Evolutionary conservation across 495 filamentous ascomycete species (phyloP).

Genomic region (Hypoxylon perforatum): DNA sequence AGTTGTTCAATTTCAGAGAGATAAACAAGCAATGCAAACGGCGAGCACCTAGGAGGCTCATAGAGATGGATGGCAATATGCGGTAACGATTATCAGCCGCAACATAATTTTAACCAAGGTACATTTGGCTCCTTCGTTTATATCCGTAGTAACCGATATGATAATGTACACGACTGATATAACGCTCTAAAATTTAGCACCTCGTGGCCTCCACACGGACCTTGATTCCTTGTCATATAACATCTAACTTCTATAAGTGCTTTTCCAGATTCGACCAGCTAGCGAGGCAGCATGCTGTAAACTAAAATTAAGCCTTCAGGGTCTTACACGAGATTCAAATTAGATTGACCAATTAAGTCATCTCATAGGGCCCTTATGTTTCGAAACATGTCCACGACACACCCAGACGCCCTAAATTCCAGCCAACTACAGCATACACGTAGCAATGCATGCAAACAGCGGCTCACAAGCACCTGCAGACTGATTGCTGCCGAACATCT

Average conservation of each 20-base stretch:
- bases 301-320: constrained; percentile 21
- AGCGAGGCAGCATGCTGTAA: not conserved
- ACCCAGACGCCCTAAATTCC: not conserved
- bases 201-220: not conserved
- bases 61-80: constrained; percentile 12
- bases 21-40: constrained; percentile 4
- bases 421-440: constrained; percentile 24
- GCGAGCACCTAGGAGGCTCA: not conserved
- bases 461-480: constrained; percentile 31
- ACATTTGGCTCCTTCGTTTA: constrained; percentile 9
- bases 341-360: constrained; percentile 25
- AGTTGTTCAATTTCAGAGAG: constrained; percentile 7
- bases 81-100: constrained; percentile 9
- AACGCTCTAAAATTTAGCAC: constrained; percentile 15
- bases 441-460: constrained; percentile 28
- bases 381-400: constrained; percentile 36
- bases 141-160: constrained; percentile 23
- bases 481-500: constrained; percentile 23
- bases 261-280: constrained; percentile 35
- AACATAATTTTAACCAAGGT: constrained; percentile 10
- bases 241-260: constrained; percentile 20
- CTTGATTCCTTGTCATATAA: constrained; percentile 25
- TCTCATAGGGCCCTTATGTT: constrained; percentile 18
- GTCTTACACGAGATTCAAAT: constrained; percentile 20
- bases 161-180: constrained; percentile 10